Percentiles rank a stretch among this genome's conserved stretches.
Conservation (phyloP, 2,329 filamentous ascomycete species). For the Eutypella sp. region DNA sequence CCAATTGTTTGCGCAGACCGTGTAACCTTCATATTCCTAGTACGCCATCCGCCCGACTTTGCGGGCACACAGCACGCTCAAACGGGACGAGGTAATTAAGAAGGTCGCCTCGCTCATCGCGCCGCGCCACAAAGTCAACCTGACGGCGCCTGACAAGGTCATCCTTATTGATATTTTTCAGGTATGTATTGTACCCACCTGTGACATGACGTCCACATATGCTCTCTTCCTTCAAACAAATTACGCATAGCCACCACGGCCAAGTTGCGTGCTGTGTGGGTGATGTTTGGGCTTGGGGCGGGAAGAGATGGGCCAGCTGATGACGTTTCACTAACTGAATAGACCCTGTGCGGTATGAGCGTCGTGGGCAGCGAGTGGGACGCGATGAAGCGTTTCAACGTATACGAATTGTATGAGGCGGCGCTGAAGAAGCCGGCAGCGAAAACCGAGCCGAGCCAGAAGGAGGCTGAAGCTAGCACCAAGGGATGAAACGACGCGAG, state of each 20-base stretch:
- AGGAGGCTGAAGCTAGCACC: not conserved
- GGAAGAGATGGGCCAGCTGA: not conserved
- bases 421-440: slow-evolving; percentile 21
- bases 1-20: slow-evolving; percentile 2
- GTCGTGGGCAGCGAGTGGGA: slow-evolving; percentile 74
- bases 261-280: too few relatives aligned
- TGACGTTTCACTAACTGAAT: too few relatives aligned
- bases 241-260: too few relatives aligned
- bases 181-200: slow-evolving; percentile 42
- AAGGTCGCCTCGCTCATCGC: slow-evolving; percentile 63
- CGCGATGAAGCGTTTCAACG: slow-evolving; percentile 68
- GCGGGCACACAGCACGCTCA: slow-evolving; percentile 66
- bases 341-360: slow-evolving; percentile 75
- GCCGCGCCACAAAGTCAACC: slow-evolving; percentile 66
- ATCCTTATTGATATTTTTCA: slow-evolving; percentile 78
- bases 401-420: slow-evolving; percentile 64
- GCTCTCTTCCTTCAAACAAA: too few relatives aligned
- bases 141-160: slow-evolving; percentile 72
- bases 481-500: too few relatives aligned
- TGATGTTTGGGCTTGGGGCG: not conserved
- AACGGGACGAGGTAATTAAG: slow-evolving; percentile 65
- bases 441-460: slow-evolving; percentile 6
- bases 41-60: slow-evolving; percentile 81
- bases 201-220: slow-evolving; percentile 10
- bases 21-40: slow-evolving; percentile 38